Base-by-base conservation (phyloP, 805 yeast species). In the Wickerhamomyces chambardii region DNA sequence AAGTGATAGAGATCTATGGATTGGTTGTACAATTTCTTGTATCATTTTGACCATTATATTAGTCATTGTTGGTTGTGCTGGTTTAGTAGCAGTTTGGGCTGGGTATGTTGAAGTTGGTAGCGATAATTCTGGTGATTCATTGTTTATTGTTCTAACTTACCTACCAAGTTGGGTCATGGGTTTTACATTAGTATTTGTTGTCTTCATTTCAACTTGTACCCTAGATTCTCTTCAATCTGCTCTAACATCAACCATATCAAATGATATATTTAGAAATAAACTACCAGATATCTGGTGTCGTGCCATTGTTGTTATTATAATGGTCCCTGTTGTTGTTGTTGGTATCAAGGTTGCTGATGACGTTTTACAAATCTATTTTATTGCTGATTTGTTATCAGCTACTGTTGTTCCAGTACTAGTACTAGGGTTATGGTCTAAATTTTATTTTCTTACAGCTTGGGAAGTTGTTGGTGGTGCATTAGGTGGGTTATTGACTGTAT, bases 201-300 rank as follows among this genome's bases (percentile, higher is more conserved):
- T 81, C 29, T 63, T 78, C 27, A 63, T 89, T 41, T 84, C 95
- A 6, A 84, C 95, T 0, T 87, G 95, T 53, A 83, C 95, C 0
- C 75, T 87, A 57, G 97, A 86, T 55, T 81, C 95, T 2, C 64
- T 85, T 47, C 95, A 86, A 55, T 80, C 92, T 33, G 95, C 94
- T 7, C 68, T 84, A 68, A 84, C 85, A 1, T 84, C 96, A 8
- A 75, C 95, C 1, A 75, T 89, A 36, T 86, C 96, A 22, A 89
- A 89, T 50, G 97, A 89, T 58, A 49, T 87, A 21, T 87, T 87
- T 67, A 71, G 96, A 53, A 90, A 89, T 64, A 82, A 73, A 51
- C 66, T 85, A 36, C 70, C 75, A 25, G 61, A 82, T 41, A 46
- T 75, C 28, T 86, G 73, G 56, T 77, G 78, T 29, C 75, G 97